Base-by-base conservation (phyloP, 768 basidiomycete species). In the Naganishia vishniacii region DNA sequence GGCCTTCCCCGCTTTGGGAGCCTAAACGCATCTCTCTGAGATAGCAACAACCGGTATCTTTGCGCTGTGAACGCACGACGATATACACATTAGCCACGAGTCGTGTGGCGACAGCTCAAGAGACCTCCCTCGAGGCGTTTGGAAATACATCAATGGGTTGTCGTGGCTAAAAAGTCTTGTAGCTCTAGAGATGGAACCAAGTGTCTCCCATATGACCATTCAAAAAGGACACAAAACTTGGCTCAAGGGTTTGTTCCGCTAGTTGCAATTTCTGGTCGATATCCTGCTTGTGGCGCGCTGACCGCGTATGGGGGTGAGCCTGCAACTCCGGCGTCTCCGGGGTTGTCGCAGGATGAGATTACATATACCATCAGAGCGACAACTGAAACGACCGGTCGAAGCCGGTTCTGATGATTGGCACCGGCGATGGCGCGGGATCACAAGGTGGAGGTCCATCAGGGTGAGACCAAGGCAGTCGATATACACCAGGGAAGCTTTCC, bases 1-100 rank as follows among this genome's bases (percentile, higher is more conserved):
- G 28, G 91, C 89, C 65, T 95, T 95, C 85, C 91, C 91, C 47
- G 89, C 91, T 69, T 83, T 95, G 44, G 75, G 73, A 47, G 72
- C 73, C 67, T 73, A 70, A 68, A 41, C 32, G 65, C 42, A 60
- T 51, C 42, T 18, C 26, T 11, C 7, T 34, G 20, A 16, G 40
- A 34, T 25, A 40, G 53, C 53, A 20, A 16, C 4, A 53, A 8
- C 20, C 53, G n/a, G 1, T 56, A 51, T 51, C 31, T 51, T 34
- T 31, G 49, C n/a, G 3, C 53, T 56, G 53, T 26, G 18, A n/a
- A 51, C 31, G 6, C 49, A 41, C 34, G 53, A 56, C 34, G 20
- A 26, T 12, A 56, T 20, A 44, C 53, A 56, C 20, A 56, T 40
- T 40, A 56, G 53, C 53, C 34, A 12, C 37, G 20, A 25, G 32